Evolutionary conservation across 2,329 filamentous ascomycete genomes (phyloP), one percentile per base, ranked within the genome.

Genomic region (Nigrospora oryzae): DNA sequence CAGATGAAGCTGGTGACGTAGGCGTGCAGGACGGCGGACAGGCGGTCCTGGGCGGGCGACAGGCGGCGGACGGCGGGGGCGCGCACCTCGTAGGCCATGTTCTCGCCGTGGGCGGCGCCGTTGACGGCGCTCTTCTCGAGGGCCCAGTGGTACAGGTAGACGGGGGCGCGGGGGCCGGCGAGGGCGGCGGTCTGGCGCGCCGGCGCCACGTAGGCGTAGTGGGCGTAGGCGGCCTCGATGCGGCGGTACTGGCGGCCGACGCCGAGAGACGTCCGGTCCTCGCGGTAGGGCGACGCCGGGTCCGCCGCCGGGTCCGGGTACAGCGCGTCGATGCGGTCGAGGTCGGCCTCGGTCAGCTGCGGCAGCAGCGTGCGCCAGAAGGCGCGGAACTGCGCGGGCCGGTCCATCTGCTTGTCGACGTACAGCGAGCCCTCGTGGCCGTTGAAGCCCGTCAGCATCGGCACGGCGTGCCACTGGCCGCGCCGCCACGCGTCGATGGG

Each of bases 121-220:
- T 64, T 63, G 12, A 67, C 50, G 1, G 71, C 53, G 0, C 63
- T 68, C 6, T 63, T 63, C 4, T 70, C 64, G 0, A 74, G 54
- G 0, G 75, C 75, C 75, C 75, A 77, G 53, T 74, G 71, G 48
- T 77, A 77, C 4, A 76, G 53, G 39, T 70, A 77, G 0, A 75
- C 66, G 0, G 71, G 65, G 1, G 57, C 54, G 0, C 58, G 51
- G 13, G 62, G 54, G 64, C 11, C 69, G 57, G 19, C 72, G 31
- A 63, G 65, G 31, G 65, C 53, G 0, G 69, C 73, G 0, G 72
- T 76, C 51, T 77, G 73, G 0, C 71, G 64, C 0, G 74, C 73
- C 0, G 75, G 74, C 0, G 69, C 67, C 0, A 74, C 66, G 42
- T 78, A 78, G 0, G 73, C 74, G 42, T 75, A 79, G 47, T 78